phyloP scores from a whole-genome alignment of 2,329 filamentous ascomycete genomes.

The Pseudopyricularia cyperi region DNA sequence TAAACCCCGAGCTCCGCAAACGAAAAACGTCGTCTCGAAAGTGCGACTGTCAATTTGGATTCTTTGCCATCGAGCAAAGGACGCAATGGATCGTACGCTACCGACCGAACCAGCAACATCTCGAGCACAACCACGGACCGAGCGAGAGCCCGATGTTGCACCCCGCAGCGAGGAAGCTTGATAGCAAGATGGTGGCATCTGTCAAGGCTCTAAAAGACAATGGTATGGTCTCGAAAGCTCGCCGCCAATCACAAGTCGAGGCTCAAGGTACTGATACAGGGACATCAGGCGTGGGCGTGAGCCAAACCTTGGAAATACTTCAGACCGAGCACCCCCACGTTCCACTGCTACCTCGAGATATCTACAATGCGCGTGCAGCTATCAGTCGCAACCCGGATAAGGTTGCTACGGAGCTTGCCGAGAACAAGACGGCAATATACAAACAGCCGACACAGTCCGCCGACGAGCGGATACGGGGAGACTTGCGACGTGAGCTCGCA shows the following conservation, averaged over 20 bases:
- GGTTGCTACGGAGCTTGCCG: conserved; percentile 44
- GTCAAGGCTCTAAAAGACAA: conserved; percentile 54
- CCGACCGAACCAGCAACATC: conserved; percentile 42
- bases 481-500: conserved; percentile 46
- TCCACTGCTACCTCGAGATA: conserved; percentile 49
- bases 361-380: conserved; percentile 54
- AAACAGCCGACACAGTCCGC: conserved; percentile 51
- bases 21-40: conserved; percentile 56
- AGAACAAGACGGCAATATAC: conserved; percentile 50
- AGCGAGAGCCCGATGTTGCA: conserved; percentile 55
- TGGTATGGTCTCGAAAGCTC: conserved; percentile 29
- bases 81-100: conserved; percentile 56
- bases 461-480: conserved; percentile 50
- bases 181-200: conserved; percentile 54
- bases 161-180: conserved; percentile 50
- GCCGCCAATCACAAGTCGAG: conserved; percentile 1
- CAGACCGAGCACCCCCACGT: conserved; percentile 52
- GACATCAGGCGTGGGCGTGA: conserved; percentile 45
- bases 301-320: conserved; percentile 52
- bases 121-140: conserved; percentile 51
- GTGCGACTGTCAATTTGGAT: conserved; percentile 57
- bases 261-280: conserved; percentile 3
- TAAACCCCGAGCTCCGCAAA: conserved; percentile 52
- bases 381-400: conserved; percentile 54
- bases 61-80: conserved; percentile 55